Conservation (phyloP, 441 rosid species). For the Isatis lusitanica region DNA sequence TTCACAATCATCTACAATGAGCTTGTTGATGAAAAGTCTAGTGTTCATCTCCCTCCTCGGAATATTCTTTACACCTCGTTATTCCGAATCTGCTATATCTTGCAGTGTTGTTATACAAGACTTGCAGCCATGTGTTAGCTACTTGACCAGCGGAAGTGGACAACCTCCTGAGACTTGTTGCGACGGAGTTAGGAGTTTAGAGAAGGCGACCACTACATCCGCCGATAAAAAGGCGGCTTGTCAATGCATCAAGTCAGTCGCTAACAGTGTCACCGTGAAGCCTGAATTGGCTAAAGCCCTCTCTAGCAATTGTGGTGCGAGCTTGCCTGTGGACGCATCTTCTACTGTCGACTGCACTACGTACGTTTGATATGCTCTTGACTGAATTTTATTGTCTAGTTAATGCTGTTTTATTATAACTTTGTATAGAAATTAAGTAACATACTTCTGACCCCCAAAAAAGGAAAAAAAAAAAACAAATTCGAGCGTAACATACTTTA, state of each 20-base stretch:
- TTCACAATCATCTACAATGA: constrained; percentile 1
- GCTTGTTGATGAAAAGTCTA: constrained; percentile 16
- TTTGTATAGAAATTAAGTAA: no score
- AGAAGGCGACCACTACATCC: constrained; percentile 47
- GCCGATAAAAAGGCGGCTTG: constrained; percentile 76
- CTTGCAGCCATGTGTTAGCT: constrained; percentile 72
- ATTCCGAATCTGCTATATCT: constrained; percentile 55
- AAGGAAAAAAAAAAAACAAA: no score
- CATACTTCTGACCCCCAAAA: no score
- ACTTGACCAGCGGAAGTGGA: constrained; percentile 67
- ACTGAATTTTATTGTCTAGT: no score
- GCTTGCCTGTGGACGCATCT: constrained; percentile 54
- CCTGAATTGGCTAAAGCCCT: constrained; percentile 63
- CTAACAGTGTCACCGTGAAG: constrained; percentile 55
- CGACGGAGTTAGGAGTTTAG: constrained; percentile 54
- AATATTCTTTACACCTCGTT: constrained; percentile 26
- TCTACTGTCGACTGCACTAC: constrained; percentile 71
- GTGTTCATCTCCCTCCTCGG: constrained; percentile 7
- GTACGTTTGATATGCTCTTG: constrained; percentile 39
- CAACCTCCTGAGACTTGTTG: constrained; percentile 71
- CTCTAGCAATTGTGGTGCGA: constrained; percentile 64
- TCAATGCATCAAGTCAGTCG: constrained; percentile 65
- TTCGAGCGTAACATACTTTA: background rate
- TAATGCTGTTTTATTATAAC: no score
- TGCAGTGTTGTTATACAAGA: constrained; percentile 65